Base-by-base conservation (phyloP, 495 filamentous ascomycete genomes). In the Neurospora sublineolata region DNA sequence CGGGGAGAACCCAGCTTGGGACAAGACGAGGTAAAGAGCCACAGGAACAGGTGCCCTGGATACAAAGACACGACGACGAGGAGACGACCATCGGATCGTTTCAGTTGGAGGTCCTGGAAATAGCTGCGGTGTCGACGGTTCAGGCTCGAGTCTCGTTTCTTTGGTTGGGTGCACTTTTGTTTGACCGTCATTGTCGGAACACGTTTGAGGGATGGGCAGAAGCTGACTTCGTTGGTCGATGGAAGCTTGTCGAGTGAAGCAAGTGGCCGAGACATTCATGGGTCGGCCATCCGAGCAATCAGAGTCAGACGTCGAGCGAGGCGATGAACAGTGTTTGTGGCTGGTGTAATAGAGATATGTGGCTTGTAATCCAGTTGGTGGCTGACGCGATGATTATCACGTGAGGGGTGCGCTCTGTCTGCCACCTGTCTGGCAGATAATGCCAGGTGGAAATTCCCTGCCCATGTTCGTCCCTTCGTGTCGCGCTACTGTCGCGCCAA, bases 401-500 rank as follows among this genome's bases (percentile, higher is more conserved):
- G 41, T n/a, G 41, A 44, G 18, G 41, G 41, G 18, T 23, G n/a
- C 44, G 23, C 42, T 23, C 20, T 5, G n/a, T n/a, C n/a, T 23
- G 44, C 44, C 44, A 52, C 0, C 44, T 52, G 44, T 1, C 44
- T 4, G 42, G 14, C 42, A 23, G 2, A 0, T 1, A 0, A 2
- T 23, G 44, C 44, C 44, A 68, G n/a, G 70, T 40, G 39, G n/a
- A 10, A 10, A 3, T 8, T 18, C 27, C 7, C 27, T 27, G 41
- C 69, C 69, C n/a, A 16, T 40, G 39, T 70, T 20, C 11, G 16
- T 23, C 20, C 23, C 18, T 20, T 37, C 44, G 27, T 23, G 70
- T 71, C 70, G 70, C 70, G 70, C 46, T 30, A 6, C 30, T 8
- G 38, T 70, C 70, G 70, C 58, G 70, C 70, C 70, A 71, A 71